phyloP scores from a whole-genome alignment of 768 basidiomycete species.

The Gyrodon lividus region DNA sequence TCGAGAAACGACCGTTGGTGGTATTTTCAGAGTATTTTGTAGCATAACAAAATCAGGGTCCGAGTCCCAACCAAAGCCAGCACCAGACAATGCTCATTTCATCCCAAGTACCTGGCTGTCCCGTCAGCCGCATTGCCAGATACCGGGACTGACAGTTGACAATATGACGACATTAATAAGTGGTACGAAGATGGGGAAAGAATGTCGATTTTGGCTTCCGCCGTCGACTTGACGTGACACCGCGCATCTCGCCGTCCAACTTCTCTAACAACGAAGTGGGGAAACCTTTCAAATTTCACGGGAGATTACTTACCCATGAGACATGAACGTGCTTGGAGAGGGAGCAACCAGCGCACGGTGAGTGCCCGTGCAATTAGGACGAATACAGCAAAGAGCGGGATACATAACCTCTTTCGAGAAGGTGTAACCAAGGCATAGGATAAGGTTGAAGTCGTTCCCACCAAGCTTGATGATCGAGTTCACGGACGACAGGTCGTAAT shows the following conservation, averaged over 20 bases:
- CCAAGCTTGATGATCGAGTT: not conserved
- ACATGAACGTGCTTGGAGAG: not conserved
- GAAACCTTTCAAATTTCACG: slow-evolving; percentile 5
- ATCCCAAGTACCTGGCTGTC: not conserved
- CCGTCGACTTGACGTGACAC: not conserved
- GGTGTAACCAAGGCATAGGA: not conserved
- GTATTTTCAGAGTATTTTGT: not conserved
- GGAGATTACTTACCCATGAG: slow-evolving; percentile 1
- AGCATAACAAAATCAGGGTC: not conserved
- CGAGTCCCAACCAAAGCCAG: not conserved
- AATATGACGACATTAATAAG: too few species aligned
- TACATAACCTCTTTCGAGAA: not conserved
- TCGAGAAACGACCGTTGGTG: not conserved
- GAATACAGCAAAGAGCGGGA: not conserved
- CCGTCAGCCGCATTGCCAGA: not conserved
- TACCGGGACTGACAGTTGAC: too few species aligned
- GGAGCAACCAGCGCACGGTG: not conserved
- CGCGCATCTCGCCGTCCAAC: not conserved
- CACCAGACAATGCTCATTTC: not conserved
- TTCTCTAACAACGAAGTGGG: not conserved
- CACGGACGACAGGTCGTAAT: slow-evolving; percentile 3
- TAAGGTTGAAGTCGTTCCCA: slow-evolving; percentile 6
- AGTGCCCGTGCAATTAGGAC: not conserved
- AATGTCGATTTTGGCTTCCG: not conserved
- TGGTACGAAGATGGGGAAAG: not conserved